A percentile compares a stretch with the other conserved stretches of the same genome.
Evolutionary conservation across 2,329 filamentous ascomycete species (phyloP).

Genomic region (Xylaria sp.): DNA sequence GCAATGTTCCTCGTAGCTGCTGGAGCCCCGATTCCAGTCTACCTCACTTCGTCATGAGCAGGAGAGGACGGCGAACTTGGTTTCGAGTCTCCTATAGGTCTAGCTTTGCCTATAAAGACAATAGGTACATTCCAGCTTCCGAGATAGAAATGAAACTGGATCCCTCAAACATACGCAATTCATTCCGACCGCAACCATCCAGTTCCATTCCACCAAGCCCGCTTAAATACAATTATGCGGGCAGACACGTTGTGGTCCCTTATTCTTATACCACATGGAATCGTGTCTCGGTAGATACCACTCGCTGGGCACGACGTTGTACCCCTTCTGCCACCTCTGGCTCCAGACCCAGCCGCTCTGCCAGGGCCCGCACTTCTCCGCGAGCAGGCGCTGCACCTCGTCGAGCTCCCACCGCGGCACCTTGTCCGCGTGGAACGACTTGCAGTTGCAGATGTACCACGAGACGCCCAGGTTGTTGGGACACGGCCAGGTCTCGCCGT

Average conservation of each 20-base stretch:
- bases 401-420: conserved; percentile 10
- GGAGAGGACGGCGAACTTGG: too few relatives aligned
- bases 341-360: conserved; percentile 25
- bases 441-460: conserved; percentile 25
- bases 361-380: conserved; percentile 8
- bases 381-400: conserved; percentile 7
- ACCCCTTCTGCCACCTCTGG: conserved; percentile 26
- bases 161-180: too few relatives aligned
- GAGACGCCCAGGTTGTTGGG: background rate
- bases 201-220: too few relatives aligned
- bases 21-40: too few relatives aligned
- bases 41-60: too few relatives aligned
- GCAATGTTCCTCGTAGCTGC: too few relatives aligned
- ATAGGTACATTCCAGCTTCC: too few relatives aligned
- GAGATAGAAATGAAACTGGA: too few relatives aligned
- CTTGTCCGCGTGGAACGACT: background rate
- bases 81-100: too few relatives aligned
- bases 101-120: too few relatives aligned
- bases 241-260: background rate
- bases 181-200: too few relatives aligned
- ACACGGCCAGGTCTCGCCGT: background rate
- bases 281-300: background rate
- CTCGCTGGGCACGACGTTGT: conserved; percentile 6
- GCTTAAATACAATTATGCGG: background rate
- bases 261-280: too few relatives aligned